These are phyloP conservation scores for Zelonia costaricensis DNA, from an alignment of 208 protist genomes.

Conservation along the genomic window DNA sequence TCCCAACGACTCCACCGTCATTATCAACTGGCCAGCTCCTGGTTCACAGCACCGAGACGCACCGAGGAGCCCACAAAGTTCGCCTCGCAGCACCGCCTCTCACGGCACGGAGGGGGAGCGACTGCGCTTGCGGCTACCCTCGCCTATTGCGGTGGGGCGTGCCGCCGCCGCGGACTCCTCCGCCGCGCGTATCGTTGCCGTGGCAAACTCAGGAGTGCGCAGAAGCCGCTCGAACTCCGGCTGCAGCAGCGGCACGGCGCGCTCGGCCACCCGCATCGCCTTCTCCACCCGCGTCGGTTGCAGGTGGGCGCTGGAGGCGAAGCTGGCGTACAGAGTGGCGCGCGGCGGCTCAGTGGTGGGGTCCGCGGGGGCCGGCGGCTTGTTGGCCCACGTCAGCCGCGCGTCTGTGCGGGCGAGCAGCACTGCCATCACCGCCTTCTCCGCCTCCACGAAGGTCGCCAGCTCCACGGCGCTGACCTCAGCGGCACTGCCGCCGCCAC, in stretches of 20 bases:
- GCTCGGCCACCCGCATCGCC: constrained; percentile 49
- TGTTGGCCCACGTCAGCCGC: constrained; percentile 44
- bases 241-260: constrained; percentile 30
- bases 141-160: too few relatives aligned
- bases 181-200: constrained; percentile 3
- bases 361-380: constrained; percentile 26
- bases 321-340: constrained; percentile 54
- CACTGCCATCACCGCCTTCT: constrained; percentile 55
- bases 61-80: too few relatives aligned
- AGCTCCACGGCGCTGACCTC: constrained; percentile 20
- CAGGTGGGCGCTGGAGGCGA: constrained; percentile 62
- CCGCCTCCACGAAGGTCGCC: constrained; percentile 40
- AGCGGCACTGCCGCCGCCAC: constrained; percentile 10
- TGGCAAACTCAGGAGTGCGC: constrained; percentile 10
- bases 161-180: constrained; percentile 13
- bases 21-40: too few relatives aligned
- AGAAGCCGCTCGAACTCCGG: constrained; percentile 34
- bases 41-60: too few relatives aligned
- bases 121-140: too few relatives aligned
- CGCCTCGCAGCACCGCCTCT: too few relatives aligned
- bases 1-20: too few relatives aligned
- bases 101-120: too few relatives aligned
- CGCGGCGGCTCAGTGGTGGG: constrained; percentile 19
- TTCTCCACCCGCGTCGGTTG: constrained; percentile 50
- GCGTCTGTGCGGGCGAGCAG: constrained; percentile 51